phyloP scores from a whole-genome alignment of 2,329 filamentous ascomycete species.

The Fusarium denticulatum region DNA sequence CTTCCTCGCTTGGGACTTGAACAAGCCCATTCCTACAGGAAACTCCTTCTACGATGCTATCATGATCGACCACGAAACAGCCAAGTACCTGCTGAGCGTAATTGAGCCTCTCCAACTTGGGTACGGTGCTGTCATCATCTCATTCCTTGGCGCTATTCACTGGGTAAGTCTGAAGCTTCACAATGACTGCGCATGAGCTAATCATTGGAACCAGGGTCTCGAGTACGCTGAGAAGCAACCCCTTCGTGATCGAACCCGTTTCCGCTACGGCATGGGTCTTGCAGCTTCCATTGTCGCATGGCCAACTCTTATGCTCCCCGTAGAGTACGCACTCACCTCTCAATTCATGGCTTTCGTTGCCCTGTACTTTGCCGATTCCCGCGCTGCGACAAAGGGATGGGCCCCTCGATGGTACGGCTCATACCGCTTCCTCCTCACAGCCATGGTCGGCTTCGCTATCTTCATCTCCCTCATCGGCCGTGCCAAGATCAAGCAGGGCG shows the following conservation, averaged over 20 bases:
- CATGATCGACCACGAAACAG: constrained; percentile 75
- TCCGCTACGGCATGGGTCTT: constrained; percentile 85
- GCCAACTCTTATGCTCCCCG: constrained; percentile 86
- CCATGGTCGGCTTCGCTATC: constrained; percentile 85
- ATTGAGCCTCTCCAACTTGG: constrained; percentile 90
- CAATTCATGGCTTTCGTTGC: constrained; percentile 88
- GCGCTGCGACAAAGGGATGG: constrained; percentile 78
- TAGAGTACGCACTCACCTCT: constrained; percentile 84
- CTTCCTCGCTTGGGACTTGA: constrained; percentile 84
- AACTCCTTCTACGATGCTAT: constrained; percentile 62
- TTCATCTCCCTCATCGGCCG: constrained; percentile 83
- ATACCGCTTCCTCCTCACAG: constrained; percentile 93
- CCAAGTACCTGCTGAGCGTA: constrained; percentile 75
- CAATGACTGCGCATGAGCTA: background rate
- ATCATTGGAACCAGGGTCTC: constrained; percentile 63
- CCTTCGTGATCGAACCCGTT: constrained; percentile 71
- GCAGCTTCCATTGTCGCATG: constrained; percentile 83
- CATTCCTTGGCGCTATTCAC: constrained; percentile 92
- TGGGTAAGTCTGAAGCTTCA: constrained; percentile 63
- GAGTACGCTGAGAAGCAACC: constrained; percentile 80
- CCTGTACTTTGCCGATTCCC: constrained; percentile 85
- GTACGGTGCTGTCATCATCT: constrained; percentile 91
- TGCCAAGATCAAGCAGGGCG: constrained; percentile 70
- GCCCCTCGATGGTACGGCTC: constrained; percentile 85
- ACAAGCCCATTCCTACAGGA: constrained; percentile 70